phyloP scores from a whole-genome alignment of 2,329 filamentous ascomycete species.

The Monilinia polystroma region DNA sequence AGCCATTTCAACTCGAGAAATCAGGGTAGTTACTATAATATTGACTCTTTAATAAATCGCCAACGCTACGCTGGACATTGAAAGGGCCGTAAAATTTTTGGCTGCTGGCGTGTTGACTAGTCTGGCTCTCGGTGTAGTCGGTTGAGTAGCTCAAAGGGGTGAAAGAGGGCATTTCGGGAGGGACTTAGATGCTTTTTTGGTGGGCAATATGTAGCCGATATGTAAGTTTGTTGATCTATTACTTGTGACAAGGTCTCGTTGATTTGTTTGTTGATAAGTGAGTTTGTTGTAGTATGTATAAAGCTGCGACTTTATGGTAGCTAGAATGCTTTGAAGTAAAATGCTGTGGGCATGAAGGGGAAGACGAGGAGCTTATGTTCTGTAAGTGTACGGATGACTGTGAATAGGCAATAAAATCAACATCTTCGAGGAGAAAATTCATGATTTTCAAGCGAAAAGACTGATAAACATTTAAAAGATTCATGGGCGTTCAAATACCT shows the following conservation, averaged over 20 bases:
- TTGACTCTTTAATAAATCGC: not conserved
- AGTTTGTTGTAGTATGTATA: not conserved
- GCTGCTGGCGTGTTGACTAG: not conserved
- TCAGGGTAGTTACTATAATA: accelerated
- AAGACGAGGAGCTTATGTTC: not conserved
- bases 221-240: not conserved
- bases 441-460: not conserved
- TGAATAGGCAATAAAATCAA: not conserved
- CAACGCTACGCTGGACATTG: not conserved
- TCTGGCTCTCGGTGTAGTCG: not conserved
- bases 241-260: not conserved
- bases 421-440: not conserved
- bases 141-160: not conserved
- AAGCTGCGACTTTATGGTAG: not conserved
- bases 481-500: not conserved
- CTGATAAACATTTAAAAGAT: not conserved
- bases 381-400: too few species aligned
- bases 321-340: not conserved
- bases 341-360: not conserved
- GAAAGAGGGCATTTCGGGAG: not conserved
- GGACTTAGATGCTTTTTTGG: not conserved
- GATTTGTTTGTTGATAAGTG: not conserved
- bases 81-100: not conserved
- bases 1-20: accelerated
- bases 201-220: not conserved